Base-by-base conservation (phyloP, 805 yeast species). In the Kuraishia cidri region DNA sequence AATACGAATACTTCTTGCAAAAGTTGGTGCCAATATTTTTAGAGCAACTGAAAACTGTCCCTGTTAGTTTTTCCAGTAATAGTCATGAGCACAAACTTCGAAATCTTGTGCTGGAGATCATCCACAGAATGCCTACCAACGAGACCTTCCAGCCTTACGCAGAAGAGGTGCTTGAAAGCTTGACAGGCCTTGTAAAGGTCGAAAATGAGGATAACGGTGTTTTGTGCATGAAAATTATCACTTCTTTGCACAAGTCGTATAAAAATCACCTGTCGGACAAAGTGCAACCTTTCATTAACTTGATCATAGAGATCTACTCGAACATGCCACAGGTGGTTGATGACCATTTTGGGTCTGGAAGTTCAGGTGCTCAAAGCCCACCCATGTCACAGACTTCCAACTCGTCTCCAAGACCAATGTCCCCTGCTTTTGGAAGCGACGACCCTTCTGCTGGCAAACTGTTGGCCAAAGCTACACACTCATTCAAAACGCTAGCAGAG, bases 131-230 rank as follows among this genome's bases (percentile, higher is more conserved):
- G 27, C 86, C 84, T 35, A 75, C 83, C 64, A 87, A 82, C 49
- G 96, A 87, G 23, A 69, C 79, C 2, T 75, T 86, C 47, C 80
- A 79, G 48, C 82, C 82, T 0, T 77, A 76, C 51, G 76, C 88
- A 1, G 58, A 60, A 22, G 65, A 64, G 24, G 66, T 86, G 13
- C 60, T 83, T 45, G 78, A 72, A 23, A 59, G 66, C 7, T 58
- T 90, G 34, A 73, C 78, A 45, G 54, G 62, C 15, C 60, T 81
- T 10, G 62, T 90, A 37, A 73, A 70, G 13, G 64, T 60, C 11
- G 99, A 94, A 48, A 92, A 92, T 52, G 99, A 94, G 54, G 97
- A 88, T 39, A 92, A 92, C 52, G 97, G 97, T 32, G 85, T 87
- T 1, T 64, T 86, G 32, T 81, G 94, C 53, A 76, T 92, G 81